Conservation (phyloP, 345 rosid species). For the Bretschneidera sinensis region DNA sequence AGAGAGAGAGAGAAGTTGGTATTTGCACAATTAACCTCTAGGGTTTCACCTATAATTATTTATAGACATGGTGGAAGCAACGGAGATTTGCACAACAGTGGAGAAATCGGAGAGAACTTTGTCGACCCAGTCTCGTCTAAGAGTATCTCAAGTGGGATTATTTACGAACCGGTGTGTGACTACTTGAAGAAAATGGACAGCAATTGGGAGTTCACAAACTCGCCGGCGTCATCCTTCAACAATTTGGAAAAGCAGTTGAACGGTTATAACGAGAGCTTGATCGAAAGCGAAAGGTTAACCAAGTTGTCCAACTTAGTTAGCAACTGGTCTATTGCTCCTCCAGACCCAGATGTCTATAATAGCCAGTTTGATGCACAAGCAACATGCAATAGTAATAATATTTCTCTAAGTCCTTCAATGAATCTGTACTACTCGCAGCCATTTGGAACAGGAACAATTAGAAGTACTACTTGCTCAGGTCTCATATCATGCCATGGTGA, state of each 20-base stretch:
- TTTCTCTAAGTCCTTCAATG: constrained; percentile 29
- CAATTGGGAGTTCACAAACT: constrained; percentile 38
- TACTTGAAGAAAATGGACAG: constrained; percentile 42
- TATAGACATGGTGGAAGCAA: constrained; percentile 40
- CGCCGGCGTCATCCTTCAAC: constrained; percentile 21
- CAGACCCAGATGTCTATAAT: constrained; percentile 42
- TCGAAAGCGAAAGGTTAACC: constrained; percentile 35
- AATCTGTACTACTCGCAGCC: constrained; percentile 20
- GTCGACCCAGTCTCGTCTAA: constrained; percentile 46
- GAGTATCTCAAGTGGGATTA: constrained; percentile 30
- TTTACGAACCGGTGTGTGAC: constrained; percentile 41
- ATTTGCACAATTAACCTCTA: neutral
- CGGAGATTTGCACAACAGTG: constrained; percentile 32
- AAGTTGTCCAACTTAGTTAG: constrained; percentile 49
- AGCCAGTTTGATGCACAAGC: constrained; percentile 12
- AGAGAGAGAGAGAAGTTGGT: neutral
- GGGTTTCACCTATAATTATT: neutral
- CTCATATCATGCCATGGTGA: constrained; percentile 17
- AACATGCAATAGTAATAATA: constrained; percentile 32
- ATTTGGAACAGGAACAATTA: constrained; percentile 8
- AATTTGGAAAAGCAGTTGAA: constrained; percentile 31
- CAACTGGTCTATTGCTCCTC: constrained; percentile 75
- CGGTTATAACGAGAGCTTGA: constrained; percentile 14
- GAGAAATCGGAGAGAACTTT: constrained; percentile 51
- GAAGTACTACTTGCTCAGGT: constrained; percentile 19